These are phyloP conservation scores for Boletus tylopilopsis DNA, from an alignment of 768 basidiomycete species.

Conservation along the genomic window DNA sequence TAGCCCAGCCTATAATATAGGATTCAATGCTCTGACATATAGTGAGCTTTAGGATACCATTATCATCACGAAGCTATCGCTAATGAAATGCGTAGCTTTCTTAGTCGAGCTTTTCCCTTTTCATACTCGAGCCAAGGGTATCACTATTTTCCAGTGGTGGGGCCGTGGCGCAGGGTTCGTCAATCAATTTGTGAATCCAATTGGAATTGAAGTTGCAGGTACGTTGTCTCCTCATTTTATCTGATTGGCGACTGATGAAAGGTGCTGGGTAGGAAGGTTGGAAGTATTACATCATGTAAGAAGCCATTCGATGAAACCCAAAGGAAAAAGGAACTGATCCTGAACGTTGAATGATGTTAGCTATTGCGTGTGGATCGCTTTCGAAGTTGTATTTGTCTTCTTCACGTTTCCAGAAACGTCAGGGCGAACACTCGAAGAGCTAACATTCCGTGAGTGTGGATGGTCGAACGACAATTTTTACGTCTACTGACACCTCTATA, in stretches of 20 bases:
- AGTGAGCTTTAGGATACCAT: not conserved
- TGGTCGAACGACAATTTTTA: no score
- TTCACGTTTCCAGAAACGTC: not conserved
- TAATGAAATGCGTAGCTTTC: slow-evolving; percentile 38
- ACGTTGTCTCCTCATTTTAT: not conserved
- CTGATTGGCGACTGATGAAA: not conserved
- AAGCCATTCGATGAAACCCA: not conserved
- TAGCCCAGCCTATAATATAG: not conserved
- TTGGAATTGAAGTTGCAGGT: slow-evolving; percentile 13
- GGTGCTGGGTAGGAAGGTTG: not conserved
- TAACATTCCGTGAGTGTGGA: slow-evolving; percentile 14
- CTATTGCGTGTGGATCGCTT: not conserved
- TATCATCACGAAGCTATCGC: not conserved
- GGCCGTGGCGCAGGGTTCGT: slow-evolving; percentile 35
- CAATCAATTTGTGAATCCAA: slow-evolving; percentile 13
- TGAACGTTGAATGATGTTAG: not conserved
- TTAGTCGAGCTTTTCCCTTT: slow-evolving; percentile 68
- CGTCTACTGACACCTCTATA: not conserved
- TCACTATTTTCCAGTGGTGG: slow-evolving; percentile 59
- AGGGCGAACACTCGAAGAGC: not conserved
- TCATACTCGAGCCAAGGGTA: slow-evolving; percentile 56
- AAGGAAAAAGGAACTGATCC: not conserved
- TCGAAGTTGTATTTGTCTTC: not conserved
- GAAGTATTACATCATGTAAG: not conserved
- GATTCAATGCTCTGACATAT: slow-evolving; percentile 1